phyloP scores from a whole-genome alignment of 1,139 yeast species.

The Barnettozyma hawaiiensis region DNA sequence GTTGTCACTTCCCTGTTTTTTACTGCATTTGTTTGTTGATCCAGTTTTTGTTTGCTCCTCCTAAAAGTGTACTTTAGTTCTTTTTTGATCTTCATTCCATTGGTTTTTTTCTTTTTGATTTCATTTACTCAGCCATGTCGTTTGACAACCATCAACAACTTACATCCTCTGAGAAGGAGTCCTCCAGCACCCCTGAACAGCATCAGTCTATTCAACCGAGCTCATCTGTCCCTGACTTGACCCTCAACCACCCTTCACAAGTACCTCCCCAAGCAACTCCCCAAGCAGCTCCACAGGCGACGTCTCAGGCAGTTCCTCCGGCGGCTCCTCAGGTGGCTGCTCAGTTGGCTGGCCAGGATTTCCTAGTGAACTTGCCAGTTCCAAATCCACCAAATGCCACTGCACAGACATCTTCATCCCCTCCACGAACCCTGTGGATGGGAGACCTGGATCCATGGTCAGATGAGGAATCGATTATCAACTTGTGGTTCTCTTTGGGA shows the following conservation, averaged over 20 bases:
- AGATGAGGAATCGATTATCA: slow-evolving; percentile 54
- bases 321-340: too few species aligned
- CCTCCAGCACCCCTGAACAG: slow-evolving; percentile 7
- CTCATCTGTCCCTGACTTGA: slow-evolving; percentile 6
- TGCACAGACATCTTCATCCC: slow-evolving; percentile 32
- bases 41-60: too few species aligned
- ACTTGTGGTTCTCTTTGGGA: slow-evolving; percentile 47
- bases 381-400: slow-evolving; percentile 46
- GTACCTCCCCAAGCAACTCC: slow-evolving; percentile 18
- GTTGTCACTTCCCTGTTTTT: too few species aligned
- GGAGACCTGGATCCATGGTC: slow-evolving; percentile 75
- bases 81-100: too few species aligned
- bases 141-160: slow-evolving; percentile 9
- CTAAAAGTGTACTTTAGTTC: too few species aligned
- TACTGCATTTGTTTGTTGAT: too few species aligned
- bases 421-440: slow-evolving; percentile 67
- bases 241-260: slow-evolving; percentile 5
- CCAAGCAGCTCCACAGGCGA: too few species aligned
- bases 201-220: slow-evolving; percentile 2
- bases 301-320: too few species aligned
- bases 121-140: not conserved
- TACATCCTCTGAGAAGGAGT: slow-evolving; percentile 6
- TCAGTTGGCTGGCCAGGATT: slow-evolving; percentile 22
- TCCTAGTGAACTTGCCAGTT: slow-evolving; percentile 26
- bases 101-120: not conserved